A percentile compares a stretch with the other conserved stretches of the same genome.
Evolutionary conservation across 441 rosid species (phyloP).

Genomic region (Melastoma candidum): DNA sequence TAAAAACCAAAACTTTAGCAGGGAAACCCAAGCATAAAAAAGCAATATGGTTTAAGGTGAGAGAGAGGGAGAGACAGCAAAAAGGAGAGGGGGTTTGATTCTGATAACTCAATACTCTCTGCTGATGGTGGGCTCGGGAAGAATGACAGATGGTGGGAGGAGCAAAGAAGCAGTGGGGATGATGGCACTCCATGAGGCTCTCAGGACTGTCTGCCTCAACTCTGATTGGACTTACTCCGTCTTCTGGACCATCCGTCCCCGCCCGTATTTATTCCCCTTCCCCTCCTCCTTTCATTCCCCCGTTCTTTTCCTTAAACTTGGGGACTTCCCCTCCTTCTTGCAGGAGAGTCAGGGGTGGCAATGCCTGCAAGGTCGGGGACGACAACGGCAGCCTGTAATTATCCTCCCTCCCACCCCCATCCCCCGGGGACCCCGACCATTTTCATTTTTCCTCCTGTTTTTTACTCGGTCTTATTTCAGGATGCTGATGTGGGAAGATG

Average conservation of each 20-base stretch:
- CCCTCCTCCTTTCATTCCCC: constrained; percentile 1
- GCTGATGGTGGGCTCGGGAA: constrained; percentile 92
- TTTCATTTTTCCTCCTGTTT: too few species aligned
- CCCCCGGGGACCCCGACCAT: neutral
- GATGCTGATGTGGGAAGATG: constrained; percentile 99
- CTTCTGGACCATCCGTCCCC: constrained; percentile 99
- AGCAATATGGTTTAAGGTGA: too few species aligned
- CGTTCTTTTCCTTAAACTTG: neutral
- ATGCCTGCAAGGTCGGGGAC: constrained; percentile 95
- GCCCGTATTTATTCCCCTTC: constrained; percentile 48
- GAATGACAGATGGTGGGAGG: constrained; percentile 46
- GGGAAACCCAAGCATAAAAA: too few species aligned
- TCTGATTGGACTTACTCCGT: constrained; percentile 99
- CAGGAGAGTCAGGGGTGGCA: constrained; percentile 97
- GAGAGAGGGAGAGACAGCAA: too few species aligned
- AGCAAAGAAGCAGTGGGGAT: constrained; percentile 99
- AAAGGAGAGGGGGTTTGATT: too few species aligned
- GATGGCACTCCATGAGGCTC: constrained; percentile 99
- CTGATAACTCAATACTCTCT: too few species aligned
- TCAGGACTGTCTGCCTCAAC: constrained; percentile 90
- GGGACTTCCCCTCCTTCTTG: constrained; percentile 13
- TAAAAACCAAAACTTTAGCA: too few species aligned
- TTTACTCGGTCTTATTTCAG: constrained; percentile 19
- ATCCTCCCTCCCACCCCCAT: neutral
- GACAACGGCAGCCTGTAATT: constrained; percentile 98